These are phyloP conservation scores for Solanum stenotomum DNA, from an alignment of 257 asterid species.

Conservation along the genomic window DNA sequence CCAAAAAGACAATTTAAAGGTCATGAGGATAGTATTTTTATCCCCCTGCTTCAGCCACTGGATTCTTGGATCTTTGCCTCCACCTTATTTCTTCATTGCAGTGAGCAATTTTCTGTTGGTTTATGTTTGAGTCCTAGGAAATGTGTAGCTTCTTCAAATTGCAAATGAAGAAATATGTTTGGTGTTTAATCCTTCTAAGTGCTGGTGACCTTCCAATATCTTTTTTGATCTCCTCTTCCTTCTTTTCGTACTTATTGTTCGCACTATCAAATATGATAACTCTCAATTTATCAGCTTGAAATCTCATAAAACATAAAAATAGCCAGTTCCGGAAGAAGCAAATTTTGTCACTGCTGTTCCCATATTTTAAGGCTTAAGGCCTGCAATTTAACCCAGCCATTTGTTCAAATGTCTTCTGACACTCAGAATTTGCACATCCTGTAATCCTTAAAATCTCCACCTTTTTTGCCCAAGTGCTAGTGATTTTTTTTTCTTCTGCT, in stretches of 20 bases:
- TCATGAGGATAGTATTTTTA: not conserved
- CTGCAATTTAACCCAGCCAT: not conserved
- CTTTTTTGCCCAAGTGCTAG: not conserved
- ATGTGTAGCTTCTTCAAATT: not conserved
- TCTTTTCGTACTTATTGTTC: not conserved
- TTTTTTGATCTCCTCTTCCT: not conserved
- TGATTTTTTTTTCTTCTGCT: not conserved
- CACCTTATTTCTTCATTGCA: not conserved
- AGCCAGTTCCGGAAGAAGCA: not conserved
- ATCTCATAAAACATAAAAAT: not conserved
- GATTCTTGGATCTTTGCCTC: not conserved
- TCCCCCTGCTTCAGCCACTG: not conserved
- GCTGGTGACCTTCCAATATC: not conserved
- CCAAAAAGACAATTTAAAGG: not conserved
- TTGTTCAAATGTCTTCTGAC: not conserved
- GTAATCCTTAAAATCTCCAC: not conserved
- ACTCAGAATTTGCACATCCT: not conserved
- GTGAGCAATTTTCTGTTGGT: not conserved
- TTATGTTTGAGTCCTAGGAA: not conserved
- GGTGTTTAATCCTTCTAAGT: not conserved
- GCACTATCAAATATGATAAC: not conserved
- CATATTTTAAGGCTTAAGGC: not conserved
- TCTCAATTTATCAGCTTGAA: not conserved
- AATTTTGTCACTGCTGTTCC: not conserved
- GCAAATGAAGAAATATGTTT: not conserved